Percentiles rank a stretch among this genome's conserved stretches.
phyloP scores from a whole-genome alignment of 2,329 filamentous ascomycete species.

The Cladophialophora carrionii region DNA sequence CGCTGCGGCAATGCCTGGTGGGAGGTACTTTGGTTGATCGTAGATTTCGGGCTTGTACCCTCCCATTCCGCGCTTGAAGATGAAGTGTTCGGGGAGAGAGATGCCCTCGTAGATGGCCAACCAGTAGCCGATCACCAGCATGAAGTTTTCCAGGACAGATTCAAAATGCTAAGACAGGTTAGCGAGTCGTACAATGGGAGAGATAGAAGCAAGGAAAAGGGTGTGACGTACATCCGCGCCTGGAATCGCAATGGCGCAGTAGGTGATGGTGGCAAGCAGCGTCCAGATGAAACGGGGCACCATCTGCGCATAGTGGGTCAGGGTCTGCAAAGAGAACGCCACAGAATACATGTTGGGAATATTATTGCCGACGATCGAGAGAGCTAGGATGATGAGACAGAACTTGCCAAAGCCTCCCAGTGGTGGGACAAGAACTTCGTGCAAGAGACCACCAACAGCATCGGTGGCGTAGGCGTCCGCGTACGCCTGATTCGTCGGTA shows the following conservation, averaged over 20 bases:
- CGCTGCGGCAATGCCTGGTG: conserved; percentile 66
- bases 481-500: conserved; percentile 60
- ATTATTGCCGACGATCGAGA: conserved; percentile 71
- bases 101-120: conserved; percentile 74
- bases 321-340: conserved; percentile 67
- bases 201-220: neutral
- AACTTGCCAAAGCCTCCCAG: conserved; percentile 72
- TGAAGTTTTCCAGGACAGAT: conserved; percentile 68
- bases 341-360: conserved; percentile 74
- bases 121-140: conserved; percentile 61
- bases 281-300: conserved; percentile 52
- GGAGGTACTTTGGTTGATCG: conserved; percentile 60
- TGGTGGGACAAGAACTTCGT: conserved; percentile 64
- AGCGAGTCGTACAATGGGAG: neutral
- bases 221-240: conserved; percentile 55
- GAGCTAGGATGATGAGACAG: conserved; percentile 67
- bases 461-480: conserved; percentile 58
- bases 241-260: conserved; percentile 70
- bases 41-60: conserved; percentile 65
- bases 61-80: conserved; percentile 65
- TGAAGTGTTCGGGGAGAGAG: conserved; percentile 66
- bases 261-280: conserved; percentile 58
- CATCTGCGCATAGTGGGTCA: conserved; percentile 57
- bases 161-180: conserved; percentile 57
- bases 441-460: conserved; percentile 68